Conservation (phyloP, 495 filamentous ascomycete species). For the Evernia prunastri region DNA sequence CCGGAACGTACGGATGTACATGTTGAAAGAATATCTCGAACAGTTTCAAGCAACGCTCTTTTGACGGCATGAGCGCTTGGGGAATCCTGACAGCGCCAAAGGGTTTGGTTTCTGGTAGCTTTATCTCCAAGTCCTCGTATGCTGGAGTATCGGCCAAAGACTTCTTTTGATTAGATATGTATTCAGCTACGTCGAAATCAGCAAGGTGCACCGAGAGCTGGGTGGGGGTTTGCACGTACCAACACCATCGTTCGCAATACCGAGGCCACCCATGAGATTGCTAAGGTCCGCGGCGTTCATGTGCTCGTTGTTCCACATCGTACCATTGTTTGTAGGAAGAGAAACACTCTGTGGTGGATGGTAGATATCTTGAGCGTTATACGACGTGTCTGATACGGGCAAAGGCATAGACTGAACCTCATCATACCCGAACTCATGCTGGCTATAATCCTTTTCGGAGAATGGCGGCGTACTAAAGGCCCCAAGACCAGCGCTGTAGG, state of each 20-base stretch:
- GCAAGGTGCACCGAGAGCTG: conserved; percentile 18
- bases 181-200: conserved; percentile 58
- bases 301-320: conserved; percentile 45
- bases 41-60: conserved; percentile 73
- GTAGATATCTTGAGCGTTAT: conserved; percentile 18
- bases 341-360: conserved; percentile 11
- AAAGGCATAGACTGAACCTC: conserved; percentile 24
- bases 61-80: conserved; percentile 86
- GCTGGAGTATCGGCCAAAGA: conserved; percentile 61
- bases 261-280: conserved; percentile 76
- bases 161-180: conserved; percentile 71
- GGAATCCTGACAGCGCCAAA: conserved; percentile 81
- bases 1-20: conserved; percentile 94
- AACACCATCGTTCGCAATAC: conserved; percentile 80
- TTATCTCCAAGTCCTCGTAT: conserved; percentile 68
- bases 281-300: conserved; percentile 67
- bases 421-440: conserved; percentile 26
- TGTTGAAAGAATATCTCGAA: conserved; percentile 90
- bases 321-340: not conserved
- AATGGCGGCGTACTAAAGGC: conserved; percentile 34
- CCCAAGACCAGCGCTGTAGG: conserved; percentile 30
- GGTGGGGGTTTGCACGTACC: conserved; percentile 48
- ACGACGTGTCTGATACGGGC: conserved; percentile 13
- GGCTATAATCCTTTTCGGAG: conserved; percentile 26
- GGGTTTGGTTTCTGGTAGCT: conserved; percentile 61